Evolutionary conservation across 129 eudicot genomes (phyloP).

Genomic region (Calendula officinalis): DNA sequence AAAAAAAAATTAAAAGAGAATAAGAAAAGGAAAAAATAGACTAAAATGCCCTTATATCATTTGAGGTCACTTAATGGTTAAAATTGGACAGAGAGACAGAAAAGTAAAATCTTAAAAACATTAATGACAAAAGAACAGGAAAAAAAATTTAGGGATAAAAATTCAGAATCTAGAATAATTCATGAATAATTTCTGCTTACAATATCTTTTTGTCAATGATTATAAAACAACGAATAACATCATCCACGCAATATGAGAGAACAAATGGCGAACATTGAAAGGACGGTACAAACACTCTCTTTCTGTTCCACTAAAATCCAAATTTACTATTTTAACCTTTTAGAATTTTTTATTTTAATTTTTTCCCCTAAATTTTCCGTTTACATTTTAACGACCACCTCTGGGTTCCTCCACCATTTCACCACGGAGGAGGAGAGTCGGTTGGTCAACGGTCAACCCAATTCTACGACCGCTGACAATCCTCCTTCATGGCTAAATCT

Average conservation of each 20-base stretch:
- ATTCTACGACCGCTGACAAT: conserved; percentile 38
- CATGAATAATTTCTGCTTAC: too few species aligned
- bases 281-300: conserved; percentile 2
- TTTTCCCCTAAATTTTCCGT: conserved; percentile 4
- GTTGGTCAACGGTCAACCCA: conserved; percentile 32
- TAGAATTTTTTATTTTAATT: background rate
- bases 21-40: too few species aligned
- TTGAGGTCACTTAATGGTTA: too few species aligned
- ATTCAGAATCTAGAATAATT: too few species aligned
- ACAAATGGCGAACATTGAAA: conserved; percentile 9
- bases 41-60: too few species aligned
- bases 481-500: conserved; percentile 26
- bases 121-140: too few species aligned
- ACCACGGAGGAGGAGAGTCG: conserved; percentile 38
- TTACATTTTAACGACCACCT: conserved; percentile 27
- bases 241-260: conserved; percentile 17
- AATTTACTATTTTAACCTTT: conserved; percentile 6
- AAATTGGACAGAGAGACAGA: too few species aligned
- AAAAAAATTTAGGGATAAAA: too few species aligned
- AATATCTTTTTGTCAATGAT: too few species aligned
- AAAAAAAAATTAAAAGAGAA: too few species aligned
- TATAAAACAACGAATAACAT: background rate
- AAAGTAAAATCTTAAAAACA: too few species aligned
- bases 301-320: conserved; percentile 24
- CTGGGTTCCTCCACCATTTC: conserved; percentile 16